Percentiles rank a stretch among this genome's conserved stretches.
phyloP scores from a whole-genome alignment of 306 rosid genomes.

The Citrullus colocynthis region DNA sequence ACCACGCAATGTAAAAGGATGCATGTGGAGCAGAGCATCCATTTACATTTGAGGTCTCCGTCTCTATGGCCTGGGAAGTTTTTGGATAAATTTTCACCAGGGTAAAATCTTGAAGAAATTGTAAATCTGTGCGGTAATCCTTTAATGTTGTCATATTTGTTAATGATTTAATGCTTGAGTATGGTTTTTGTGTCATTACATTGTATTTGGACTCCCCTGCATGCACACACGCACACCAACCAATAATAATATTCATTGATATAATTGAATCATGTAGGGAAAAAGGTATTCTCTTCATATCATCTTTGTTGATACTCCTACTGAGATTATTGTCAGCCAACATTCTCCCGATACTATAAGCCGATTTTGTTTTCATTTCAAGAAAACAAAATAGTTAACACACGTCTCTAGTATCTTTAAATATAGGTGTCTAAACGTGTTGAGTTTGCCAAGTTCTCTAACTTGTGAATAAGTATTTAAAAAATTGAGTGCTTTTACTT shows the following conservation, averaged over 20 bases:
- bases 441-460: not conserved
- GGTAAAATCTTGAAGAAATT: not conserved
- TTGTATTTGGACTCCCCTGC: not conserved
- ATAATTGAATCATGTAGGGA: not conserved
- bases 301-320: not conserved
- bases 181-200: not conserved
- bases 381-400: not conserved
- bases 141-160: not conserved
- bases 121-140: not conserved
- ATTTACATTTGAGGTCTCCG: not conserved
- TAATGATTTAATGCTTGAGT: not conserved
- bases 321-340: not conserved
- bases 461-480: not conserved
- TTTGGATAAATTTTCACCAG: not conserved
- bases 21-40: not conserved
- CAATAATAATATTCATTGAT: not conserved
- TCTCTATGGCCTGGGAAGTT: not conserved
- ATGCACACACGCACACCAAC: not conserved
- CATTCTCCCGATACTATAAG: not conserved
- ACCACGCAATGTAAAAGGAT: not conserved
- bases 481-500: not conserved
- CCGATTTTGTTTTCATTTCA: not conserved
- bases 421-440: not conserved
- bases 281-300: not conserved
- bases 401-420: not conserved